phyloP scores from a whole-genome alignment of 176 grass and related monocot species.

The Musa troglodytarum region DNA sequence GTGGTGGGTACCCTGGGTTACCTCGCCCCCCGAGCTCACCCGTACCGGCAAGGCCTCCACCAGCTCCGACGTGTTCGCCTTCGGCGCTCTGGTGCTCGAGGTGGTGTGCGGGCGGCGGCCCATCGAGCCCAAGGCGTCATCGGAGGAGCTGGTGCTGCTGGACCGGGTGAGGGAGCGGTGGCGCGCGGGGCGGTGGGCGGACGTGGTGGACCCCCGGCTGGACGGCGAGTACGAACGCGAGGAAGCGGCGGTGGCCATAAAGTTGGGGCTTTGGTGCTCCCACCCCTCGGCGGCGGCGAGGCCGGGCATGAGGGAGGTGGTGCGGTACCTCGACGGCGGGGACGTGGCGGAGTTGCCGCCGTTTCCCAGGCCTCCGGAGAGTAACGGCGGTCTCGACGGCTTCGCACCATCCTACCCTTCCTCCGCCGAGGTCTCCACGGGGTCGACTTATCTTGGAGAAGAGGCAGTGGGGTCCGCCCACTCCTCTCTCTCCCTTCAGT shows the following conservation, averaged over 20 bases:
- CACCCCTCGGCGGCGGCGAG: constrained; percentile 32
- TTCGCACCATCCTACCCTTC: constrained; percentile 75
- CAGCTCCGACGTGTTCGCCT: constrained; percentile 66
- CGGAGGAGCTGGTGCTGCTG: constrained; percentile 55
- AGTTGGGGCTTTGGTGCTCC: constrained; percentile 67
- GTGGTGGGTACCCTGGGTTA: constrained; percentile 79
- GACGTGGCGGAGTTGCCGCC: constrained; percentile 45
- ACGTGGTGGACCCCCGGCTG: constrained; percentile 51
- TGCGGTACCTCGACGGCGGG: constrained; percentile 54
- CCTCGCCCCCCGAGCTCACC: constrained; percentile 66
- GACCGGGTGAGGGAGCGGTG: constrained; percentile 78
- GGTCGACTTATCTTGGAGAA: neutral
- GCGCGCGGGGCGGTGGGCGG: constrained; percentile 29
- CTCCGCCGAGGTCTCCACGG: constrained; percentile 38
- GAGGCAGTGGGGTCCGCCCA: neutral
- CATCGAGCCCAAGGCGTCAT: constrained; percentile 41
- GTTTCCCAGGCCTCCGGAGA: constrained; percentile 23
- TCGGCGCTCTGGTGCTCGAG: constrained; percentile 71
- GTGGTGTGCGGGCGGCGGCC: constrained; percentile 54
- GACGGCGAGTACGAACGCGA: constrained; percentile 28
- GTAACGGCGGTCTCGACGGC: constrained; percentile 44
- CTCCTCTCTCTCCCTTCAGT: neutral
- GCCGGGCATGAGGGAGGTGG: constrained; percentile 64
- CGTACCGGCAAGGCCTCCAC: constrained; percentile 54
- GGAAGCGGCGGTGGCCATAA: constrained; percentile 41